A percentile compares a stretch with the other conserved stretches of the same genome.
phyloP scores from a whole-genome alignment of 2,329 filamentous ascomycete species.

The Paraphaeosphaeria sporulosa region DNA sequence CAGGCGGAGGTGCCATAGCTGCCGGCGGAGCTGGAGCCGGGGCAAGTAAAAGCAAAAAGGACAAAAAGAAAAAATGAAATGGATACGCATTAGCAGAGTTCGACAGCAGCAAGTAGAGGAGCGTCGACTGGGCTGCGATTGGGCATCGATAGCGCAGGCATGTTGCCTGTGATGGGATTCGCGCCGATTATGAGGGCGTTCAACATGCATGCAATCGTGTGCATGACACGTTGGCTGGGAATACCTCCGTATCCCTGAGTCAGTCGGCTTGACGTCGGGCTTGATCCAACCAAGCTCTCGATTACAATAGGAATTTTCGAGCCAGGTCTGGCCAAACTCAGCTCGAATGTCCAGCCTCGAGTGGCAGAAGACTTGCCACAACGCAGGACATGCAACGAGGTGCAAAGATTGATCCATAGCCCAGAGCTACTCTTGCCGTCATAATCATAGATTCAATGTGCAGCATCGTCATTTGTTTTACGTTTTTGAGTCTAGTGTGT shows the following conservation, averaged over 20 bases:
- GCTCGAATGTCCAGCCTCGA: not conserved
- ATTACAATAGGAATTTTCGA: not conserved
- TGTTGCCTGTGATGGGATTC: not conserved
- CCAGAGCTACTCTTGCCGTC: too few relatives aligned
- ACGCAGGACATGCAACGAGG: not conserved
- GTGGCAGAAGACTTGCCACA: not conserved
- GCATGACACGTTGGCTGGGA: not conserved
- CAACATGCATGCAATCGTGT: not conserved
- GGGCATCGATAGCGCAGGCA: not conserved
- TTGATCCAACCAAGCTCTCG: not conserved
- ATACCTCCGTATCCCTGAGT: not conserved
- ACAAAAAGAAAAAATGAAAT: conserved; percentile 49
- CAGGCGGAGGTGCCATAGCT: conserved; percentile 32
- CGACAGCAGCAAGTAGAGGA: not conserved
- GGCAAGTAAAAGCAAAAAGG: conserved; percentile 45
- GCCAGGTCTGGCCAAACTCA: not conserved
- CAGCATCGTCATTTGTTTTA: not conserved
- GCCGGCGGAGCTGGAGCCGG: conserved; percentile 17
- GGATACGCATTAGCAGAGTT: not conserved
- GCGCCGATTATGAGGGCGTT: not conserved
- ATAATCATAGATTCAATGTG: too few relatives aligned
- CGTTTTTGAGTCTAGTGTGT: not conserved
- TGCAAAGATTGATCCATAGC: not conserved
- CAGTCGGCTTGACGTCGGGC: not conserved
- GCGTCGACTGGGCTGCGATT: not conserved